These are phyloP conservation scores for Gracilaria caudata DNA, from an alignment of 23 red algal genomes.

Conservation along the genomic window DNA sequence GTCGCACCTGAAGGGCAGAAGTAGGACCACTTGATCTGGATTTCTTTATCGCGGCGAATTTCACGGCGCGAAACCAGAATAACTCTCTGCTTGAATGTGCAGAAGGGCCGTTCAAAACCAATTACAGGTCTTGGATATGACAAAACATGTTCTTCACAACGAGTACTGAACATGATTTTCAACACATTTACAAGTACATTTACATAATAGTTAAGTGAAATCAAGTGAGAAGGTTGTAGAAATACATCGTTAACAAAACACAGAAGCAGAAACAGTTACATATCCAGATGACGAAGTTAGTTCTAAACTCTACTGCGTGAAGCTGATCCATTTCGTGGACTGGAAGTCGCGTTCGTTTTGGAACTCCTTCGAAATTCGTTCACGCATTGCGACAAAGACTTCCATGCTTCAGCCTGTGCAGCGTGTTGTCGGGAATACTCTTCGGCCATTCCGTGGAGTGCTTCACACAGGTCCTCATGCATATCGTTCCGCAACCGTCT, in stretches of 20 bases:
- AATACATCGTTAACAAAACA: not conserved
- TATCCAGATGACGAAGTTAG: not conserved
- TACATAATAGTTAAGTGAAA: not conserved
- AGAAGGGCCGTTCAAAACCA: too few relatives aligned
- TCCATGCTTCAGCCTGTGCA: slow-evolving; percentile 22
- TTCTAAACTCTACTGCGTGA: not conserved
- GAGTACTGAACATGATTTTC: not conserved
- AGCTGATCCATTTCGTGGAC: slow-evolving; percentile 13
- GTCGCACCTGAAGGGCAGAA: too few relatives aligned
- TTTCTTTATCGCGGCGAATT: too few relatives aligned
- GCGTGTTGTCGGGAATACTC: slow-evolving; percentile 19
- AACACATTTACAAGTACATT: not conserved
- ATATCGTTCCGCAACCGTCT: slow-evolving; percentile 64
- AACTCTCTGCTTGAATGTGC: too few relatives aligned
- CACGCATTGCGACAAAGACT: not conserved
- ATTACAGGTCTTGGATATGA: too few relatives aligned
- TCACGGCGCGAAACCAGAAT: too few relatives aligned
- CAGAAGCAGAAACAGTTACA: not conserved
- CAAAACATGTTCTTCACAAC: too few relatives aligned
- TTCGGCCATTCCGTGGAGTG: slow-evolving; percentile 17
- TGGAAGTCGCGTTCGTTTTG: not conserved
- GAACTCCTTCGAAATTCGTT: slow-evolving; percentile 26
- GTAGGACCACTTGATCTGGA: too few relatives aligned
- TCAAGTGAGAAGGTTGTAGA: not conserved
- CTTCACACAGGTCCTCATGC: slow-evolving; percentile 64